Percentiles rank a stretch among this genome's conserved stretches.
phyloP scores from a whole-genome alignment of 1,139 yeast genomes.

The Hansenula sp. region DNA sequence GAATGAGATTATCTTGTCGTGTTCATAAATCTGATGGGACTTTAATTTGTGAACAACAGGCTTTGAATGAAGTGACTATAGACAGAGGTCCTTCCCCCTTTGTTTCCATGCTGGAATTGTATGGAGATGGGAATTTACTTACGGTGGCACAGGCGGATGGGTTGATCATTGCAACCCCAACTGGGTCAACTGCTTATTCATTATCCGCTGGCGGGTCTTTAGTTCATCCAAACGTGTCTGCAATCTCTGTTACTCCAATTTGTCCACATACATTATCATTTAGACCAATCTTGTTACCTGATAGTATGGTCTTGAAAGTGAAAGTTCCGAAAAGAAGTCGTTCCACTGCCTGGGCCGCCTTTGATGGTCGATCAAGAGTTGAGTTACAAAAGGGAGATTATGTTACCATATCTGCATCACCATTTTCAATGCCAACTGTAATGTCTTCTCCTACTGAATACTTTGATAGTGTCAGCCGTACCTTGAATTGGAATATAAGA shows the following conservation, averaged over 20 bases:
- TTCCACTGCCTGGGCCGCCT: constrained; percentile 84
- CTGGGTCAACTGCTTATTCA: constrained; percentile 91
- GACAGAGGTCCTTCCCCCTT: constrained; percentile 90
- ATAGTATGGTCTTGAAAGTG: constrained; percentile 74
- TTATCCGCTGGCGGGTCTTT: constrained; percentile 88
- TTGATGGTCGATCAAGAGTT: constrained; percentile 78
- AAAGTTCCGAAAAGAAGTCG: constrained; percentile 68
- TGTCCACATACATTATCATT: constrained; percentile 91
- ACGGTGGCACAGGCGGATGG: constrained; percentile 94
- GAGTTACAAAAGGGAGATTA: constrained; percentile 72
- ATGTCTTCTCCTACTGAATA: constrained; percentile 73
- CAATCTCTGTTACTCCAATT: constrained; percentile 85
- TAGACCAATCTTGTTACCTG: constrained; percentile 83
- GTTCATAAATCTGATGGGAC: constrained; percentile 55
- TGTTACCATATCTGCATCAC: constrained; percentile 73
- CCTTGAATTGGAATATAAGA: constrained; percentile 82
- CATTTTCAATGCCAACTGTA: constrained; percentile 85
- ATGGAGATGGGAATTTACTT: constrained; percentile 74
- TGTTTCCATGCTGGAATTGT: constrained; percentile 77
- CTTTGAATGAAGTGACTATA: constrained; percentile 76
- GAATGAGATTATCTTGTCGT: constrained; percentile 77
- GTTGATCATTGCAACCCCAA: constrained; percentile 81
- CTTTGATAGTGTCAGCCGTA: constrained; percentile 77
- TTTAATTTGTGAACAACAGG: constrained; percentile 70
- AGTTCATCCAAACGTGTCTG: constrained; percentile 87